A percentile compares a stretch with the other conserved stretches of the same genome.
These are phyloP conservation scores for Rauvolfia tetraphylla DNA, from an alignment of 257 asterid species.

Conservation along the genomic window DNA sequence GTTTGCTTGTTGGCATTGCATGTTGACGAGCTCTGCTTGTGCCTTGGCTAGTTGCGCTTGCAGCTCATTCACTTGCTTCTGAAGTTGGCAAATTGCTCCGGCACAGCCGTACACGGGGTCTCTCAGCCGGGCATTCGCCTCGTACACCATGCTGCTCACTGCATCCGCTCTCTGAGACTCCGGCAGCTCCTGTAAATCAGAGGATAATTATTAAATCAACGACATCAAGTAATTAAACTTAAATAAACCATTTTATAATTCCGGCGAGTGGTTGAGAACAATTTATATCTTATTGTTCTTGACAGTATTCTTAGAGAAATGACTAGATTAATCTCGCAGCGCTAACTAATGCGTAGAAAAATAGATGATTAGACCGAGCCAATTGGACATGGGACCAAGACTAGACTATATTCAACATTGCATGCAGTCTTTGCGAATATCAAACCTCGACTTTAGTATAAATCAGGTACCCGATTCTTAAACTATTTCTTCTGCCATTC, in stretches of 20 bases:
- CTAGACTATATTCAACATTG: too few relatives aligned
- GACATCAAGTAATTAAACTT: too few relatives aligned
- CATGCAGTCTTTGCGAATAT: too few relatives aligned
- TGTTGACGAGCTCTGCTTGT: slow-evolving; percentile 57
- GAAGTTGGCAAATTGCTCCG: slow-evolving; percentile 71
- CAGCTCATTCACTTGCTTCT: slow-evolving; percentile 59
- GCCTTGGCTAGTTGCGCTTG: slow-evolving; percentile 69
- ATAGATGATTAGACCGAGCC: not conserved
- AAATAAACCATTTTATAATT: too few relatives aligned
- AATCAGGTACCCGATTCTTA: too few relatives aligned
- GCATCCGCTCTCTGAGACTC: slow-evolving; percentile 67
- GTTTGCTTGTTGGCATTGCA: slow-evolving; percentile 67
- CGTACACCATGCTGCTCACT: slow-evolving; percentile 84
- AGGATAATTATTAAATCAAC: not conserved
- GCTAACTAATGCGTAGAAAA: slow-evolving; percentile 6
- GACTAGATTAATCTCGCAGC: not conserved
- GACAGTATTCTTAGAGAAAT: not conserved
- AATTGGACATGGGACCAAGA: too few relatives aligned
- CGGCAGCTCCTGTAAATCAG: slow-evolving; percentile 51
- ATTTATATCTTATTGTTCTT: not conserved
- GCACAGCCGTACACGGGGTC: slow-evolving; percentile 86
- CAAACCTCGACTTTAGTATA: too few relatives aligned
- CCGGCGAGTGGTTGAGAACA: not conserved
- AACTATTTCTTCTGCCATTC: too few relatives aligned
- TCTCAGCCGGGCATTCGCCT: slow-evolving; percentile 69